Evolutionary conservation across 164 flowering plant species (phyloP), one percentile per base, ranked within the genome.

Genomic region (Chimonanthus salicifolius): DNA sequence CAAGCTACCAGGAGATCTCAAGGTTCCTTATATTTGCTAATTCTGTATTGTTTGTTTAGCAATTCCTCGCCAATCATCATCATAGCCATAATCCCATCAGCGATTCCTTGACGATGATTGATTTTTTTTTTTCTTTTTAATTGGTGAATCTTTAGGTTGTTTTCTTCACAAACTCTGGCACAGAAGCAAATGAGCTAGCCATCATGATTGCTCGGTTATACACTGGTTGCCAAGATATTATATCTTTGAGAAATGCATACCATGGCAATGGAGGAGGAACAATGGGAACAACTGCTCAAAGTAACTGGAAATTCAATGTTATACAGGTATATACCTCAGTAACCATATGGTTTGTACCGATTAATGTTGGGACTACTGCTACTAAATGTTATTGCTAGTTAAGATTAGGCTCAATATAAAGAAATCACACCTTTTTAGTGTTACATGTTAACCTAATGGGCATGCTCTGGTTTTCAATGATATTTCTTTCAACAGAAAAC

Each of bases 151-250:
- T 54, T 13, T 62, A 95, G 99, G 98, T 95, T 67, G 95, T 85
- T 48, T 95, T 89, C 74, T 95, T 95, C 71, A 92, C 97, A 2
- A 95, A 95, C 77, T 93, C 98, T 7, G 99, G 99, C 50, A 95
- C 99, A n/a, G 99, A 95, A 74, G 99, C 99, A 10, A 95, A 95
- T 72, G 99, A 95, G 82, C 74, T 95, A 71, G 99, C 99, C 2
- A 77, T 95, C 84, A 82, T 95, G 94, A 88, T 95, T 18, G 94
- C 99, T 15, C 84, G 87, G 51, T 65, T 93, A 69, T 93, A 95
- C 72, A 91, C 94, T 5, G 96, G 97, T 0, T 81, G 83, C 75
- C 84, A 91, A 48, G 99, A 92, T 79, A 81, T 95, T 18, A 80
- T 95, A 47, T 90, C 99, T 0, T 44, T 95, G 47, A 84, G 99